These are phyloP conservation scores for Saccharomyces hybrid DNA, from an alignment of 1,139 yeast species.

Conservation along the genomic window DNA sequence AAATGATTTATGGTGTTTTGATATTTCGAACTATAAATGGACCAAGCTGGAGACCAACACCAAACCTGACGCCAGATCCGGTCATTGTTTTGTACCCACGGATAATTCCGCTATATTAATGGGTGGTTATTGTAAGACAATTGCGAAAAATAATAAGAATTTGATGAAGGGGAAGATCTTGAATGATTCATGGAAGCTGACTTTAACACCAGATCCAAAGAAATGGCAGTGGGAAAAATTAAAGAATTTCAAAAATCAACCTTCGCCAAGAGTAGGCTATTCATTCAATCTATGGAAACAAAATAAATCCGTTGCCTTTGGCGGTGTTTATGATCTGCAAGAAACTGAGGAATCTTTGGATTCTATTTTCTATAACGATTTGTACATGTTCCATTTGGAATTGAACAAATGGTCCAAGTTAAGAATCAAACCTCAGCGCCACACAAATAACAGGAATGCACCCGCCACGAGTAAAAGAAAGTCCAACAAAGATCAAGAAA, in stretches of 20 bases:
- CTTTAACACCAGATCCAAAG: slow-evolving; percentile 80
- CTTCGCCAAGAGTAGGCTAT: slow-evolving; percentile 89
- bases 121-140: slow-evolving; percentile 94
- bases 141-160: slow-evolving; percentile 65
- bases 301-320: slow-evolving; percentile 91
- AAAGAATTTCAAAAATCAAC: slow-evolving; percentile 81
- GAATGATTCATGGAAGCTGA: slow-evolving; percentile 78
- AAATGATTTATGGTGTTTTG: slow-evolving; percentile 88
- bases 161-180: slow-evolving; percentile 89
- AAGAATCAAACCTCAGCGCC: slow-evolving; percentile 50
- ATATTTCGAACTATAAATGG: slow-evolving; percentile 86
- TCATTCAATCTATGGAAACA: slow-evolving; percentile 74
- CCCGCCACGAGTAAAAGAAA: slow-evolving; percentile 31
- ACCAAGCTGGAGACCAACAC: slow-evolving; percentile 80
- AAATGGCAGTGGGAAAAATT: slow-evolving; percentile 83
- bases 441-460: slow-evolving; percentile 11
- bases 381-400: slow-evolving; percentile 78
- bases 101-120: slow-evolving; percentile 79
- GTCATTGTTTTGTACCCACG: slow-evolving; percentile 79
- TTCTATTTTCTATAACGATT: slow-evolving; percentile 73
- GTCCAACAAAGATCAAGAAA: slow-evolving; percentile 45
- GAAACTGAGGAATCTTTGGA: slow-evolving; percentile 91
- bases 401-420: slow-evolving; percentile 84
- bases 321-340: slow-evolving; percentile 92
- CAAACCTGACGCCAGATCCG: slow-evolving; percentile 89